Evolutionary conservation across 495 filamentous ascomycete species (phyloP), one percentile per base, ranked within the genome.

Genomic region (Gamarada debralockiae): DNA sequence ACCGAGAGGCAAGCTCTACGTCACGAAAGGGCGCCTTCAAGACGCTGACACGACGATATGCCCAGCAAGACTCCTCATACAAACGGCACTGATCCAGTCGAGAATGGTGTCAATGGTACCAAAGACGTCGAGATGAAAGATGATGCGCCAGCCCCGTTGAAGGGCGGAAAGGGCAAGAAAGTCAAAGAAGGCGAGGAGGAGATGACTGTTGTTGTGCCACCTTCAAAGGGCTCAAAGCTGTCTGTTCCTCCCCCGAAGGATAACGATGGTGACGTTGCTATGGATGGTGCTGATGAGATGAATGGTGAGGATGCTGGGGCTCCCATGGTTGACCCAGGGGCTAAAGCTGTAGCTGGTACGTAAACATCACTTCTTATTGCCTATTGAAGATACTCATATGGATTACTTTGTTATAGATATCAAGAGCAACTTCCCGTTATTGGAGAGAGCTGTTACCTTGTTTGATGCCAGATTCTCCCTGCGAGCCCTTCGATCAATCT

Each of bases 391-490:
- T 18, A 49, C 50, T 52, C 24, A 58, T 29, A 23, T 9, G 31
- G n/a, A 9, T 23, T 51, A 12, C 23, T 31, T 14, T 17, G 25
- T 22, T 17, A 29, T 25, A 95, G 93, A 96, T 65, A 96, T 97
- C 76, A 92, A 91, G 73, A 81, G 78, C 77, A 96, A 95, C 71
- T 96, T 96, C 65, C 78, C 79, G 48, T 80, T 97, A 23, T 80
- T 98, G 54, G 91, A 96, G 59, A 87, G 90, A 64, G 93, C 93
- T 57, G 92, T 97, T 53, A 73, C 85, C 56, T 81, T 96, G 61
- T 98, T 97, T 66, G 93, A 98, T 73, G 81, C 91, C 45, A 85
- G 93, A 72, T 98, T 96, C 71, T 87, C 91, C 42, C 84, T 98
- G 50, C 80, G 95, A 57, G 93, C 93, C 50, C 80, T 98, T 50